phyloP scores from a whole-genome alignment of 768 basidiomycete genomes.

The Collybia sp. region DNA sequence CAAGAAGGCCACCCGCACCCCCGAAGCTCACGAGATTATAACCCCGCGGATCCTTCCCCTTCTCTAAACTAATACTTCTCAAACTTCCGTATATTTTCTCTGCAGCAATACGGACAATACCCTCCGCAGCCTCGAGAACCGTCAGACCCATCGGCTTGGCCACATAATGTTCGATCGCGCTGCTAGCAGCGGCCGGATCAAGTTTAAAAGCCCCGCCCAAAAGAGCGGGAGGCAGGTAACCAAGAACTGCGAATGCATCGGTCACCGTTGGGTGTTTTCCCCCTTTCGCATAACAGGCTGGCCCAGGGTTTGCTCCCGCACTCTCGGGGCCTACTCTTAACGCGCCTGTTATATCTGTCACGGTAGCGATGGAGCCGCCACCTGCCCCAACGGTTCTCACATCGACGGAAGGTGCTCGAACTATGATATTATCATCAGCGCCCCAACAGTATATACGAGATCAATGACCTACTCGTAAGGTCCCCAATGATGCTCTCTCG shows the following conservation, averaged over 20 bases:
- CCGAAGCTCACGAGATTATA: slow-evolving; percentile 23
- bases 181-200: slow-evolving; percentile 16
- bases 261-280: slow-evolving; percentile 22
- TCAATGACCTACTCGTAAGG: slow-evolving; percentile 11
- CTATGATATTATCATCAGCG: background rate
- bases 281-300: slow-evolving; percentile 22
- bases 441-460: background rate
- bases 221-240: slow-evolving; percentile 21
- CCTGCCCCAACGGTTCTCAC: slow-evolving; percentile 18
- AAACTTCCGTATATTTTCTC: slow-evolving; percentile 25
- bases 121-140: slow-evolving; percentile 21
- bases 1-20: slow-evolving; percentile 21
- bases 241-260: slow-evolving; percentile 23
- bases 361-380: slow-evolving; percentile 12
- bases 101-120: slow-evolving; percentile 18
- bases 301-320: slow-evolving; percentile 24
- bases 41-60: slow-evolving; percentile 24
- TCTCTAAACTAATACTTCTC: slow-evolving; percentile 22
- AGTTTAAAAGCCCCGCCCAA: slow-evolving; percentile 22
- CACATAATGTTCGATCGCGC: slow-evolving; percentile 15
- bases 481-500: slow-evolving; percentile 22
- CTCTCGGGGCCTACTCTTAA: slow-evolving; percentile 23
- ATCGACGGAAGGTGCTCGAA: slow-evolving; percentile 21
- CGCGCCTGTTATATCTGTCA: slow-evolving; percentile 19
- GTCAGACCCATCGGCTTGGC: slow-evolving; percentile 18